Conservation (phyloP, 2,329 filamentous ascomycete genomes). For the Paradendryphiella salina region DNA sequence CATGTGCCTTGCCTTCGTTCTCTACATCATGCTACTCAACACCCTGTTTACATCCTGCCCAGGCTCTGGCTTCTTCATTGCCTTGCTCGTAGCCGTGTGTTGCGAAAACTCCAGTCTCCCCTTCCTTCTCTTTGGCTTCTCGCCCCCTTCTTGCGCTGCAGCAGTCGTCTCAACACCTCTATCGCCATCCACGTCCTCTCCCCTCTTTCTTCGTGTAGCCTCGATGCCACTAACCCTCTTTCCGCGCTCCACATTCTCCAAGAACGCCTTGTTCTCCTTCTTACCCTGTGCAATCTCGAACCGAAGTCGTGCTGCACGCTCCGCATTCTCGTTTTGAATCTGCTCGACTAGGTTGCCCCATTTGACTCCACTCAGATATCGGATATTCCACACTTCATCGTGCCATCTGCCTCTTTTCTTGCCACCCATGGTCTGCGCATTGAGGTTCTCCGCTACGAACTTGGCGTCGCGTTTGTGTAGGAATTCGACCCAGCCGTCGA, state of each 20-base stretch:
- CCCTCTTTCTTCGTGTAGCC: constrained; percentile 59
- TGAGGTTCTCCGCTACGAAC: constrained; percentile 73
- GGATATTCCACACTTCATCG: constrained; percentile 83
- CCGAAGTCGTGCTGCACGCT: constrained; percentile 72
- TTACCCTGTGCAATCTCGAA: constrained; percentile 76
- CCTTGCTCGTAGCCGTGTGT: constrained; percentile 56
- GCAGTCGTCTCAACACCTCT: constrained; percentile 20
- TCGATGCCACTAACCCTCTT: constrained; percentile 72
- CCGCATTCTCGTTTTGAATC: constrained; percentile 79
- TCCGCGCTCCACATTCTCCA: constrained; percentile 75
- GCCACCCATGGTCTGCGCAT: constrained; percentile 76
- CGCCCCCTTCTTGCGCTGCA: constrained; percentile 37
- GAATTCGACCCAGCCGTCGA: constrained; percentile 88
- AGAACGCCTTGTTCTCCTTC: constrained; percentile 79
- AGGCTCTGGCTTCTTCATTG: constrained; percentile 38
- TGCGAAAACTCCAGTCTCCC: constrained; percentile 66
- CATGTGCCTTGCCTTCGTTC: background rate
- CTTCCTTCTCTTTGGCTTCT: constrained; percentile 33
- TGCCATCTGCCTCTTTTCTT: constrained; percentile 83
- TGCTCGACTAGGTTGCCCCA: constrained; percentile 74
- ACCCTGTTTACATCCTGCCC: constrained; percentile 41
- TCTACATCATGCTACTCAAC: constrained; percentile 45
- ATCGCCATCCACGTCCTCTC: constrained; percentile 26
- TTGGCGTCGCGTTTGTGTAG: constrained; percentile 75
- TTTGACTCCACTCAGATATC: constrained; percentile 82